Evolutionary conservation across 768 basidiomycete genomes (phyloP), one percentile per base, ranked within the genome.

Genomic region (Calvatia gigantea): DNA sequence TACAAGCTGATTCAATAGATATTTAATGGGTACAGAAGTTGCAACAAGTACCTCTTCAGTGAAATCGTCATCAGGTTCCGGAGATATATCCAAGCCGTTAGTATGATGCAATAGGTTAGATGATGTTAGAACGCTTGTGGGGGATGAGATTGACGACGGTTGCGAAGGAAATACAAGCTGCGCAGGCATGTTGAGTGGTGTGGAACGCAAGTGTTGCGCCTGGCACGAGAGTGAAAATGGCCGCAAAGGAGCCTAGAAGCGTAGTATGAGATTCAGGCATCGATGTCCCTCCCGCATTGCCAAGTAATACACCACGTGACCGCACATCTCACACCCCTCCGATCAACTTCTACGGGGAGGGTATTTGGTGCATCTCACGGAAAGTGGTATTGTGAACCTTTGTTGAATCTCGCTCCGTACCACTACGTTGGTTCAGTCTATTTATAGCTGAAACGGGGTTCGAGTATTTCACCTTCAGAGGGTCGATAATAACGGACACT

Each of bases 1-100:
- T 92, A 49, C 14, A 50, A 21, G 7, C 17, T 5, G 15, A 5
- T 11, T 52, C 21, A 52, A 43, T 17, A 41, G 12, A 19, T 28
- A 25, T 7, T 23, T 21, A 42, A 7, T 14, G 42, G n/a, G n/a
- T 27, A 8, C 0, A 39, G 33, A n/a, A 27, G 12, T 25, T 14
- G 17, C 19, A 43, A 14, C 6, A 21, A 42, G 31, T 14, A 56
- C 54, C 54, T 56, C 54, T 49, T 31, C 47, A 2, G 38, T 25
- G 2, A 21, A 39, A 21, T 41, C 46, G 6, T 17, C 41, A 33
- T 56, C 47, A 4, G 39, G 14, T 15, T 56, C 54, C 46, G 32
- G 11, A 19, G 14, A 17, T 14, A 35, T 32, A n/a, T 56, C 39
- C 12, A 31, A 19, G 17, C 37, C 54, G 43, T 56, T 56, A 14